phyloP scores from a whole-genome alignment of 495 filamentous ascomycete genomes.

The Lasiosphaeriaceae sp. region DNA sequence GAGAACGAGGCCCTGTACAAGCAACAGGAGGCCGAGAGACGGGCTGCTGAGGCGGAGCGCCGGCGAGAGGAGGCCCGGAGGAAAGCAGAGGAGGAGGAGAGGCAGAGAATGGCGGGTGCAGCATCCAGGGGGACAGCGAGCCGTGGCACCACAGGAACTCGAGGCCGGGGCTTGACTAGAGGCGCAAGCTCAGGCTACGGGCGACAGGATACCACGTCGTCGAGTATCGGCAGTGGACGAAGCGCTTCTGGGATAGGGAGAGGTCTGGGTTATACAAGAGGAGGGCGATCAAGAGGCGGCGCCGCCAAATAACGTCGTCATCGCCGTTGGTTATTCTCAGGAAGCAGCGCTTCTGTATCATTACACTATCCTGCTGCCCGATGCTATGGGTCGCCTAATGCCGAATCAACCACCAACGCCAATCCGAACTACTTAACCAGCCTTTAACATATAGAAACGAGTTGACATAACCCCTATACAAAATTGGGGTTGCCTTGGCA shows the following conservation, averaged over 20 bases:
- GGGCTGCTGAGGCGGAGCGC: constrained; percentile 68
- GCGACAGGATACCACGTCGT: constrained; percentile 24
- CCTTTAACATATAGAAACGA: too few relatives aligned
- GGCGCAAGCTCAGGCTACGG: constrained; percentile 25
- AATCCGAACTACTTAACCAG: too few relatives aligned
- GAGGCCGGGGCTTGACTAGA: constrained; percentile 12
- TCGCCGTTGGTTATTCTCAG: too few relatives aligned
- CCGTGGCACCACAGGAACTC: constrained; percentile 17
- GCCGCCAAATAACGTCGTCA: neutral
- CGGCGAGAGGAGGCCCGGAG: constrained; percentile 66
- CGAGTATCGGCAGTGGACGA: constrained; percentile 27
- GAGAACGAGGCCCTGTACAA: constrained; percentile 70
- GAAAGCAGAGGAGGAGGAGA: constrained; percentile 71
- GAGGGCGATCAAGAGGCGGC: constrained; percentile 1
- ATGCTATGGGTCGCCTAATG: too few relatives aligned
- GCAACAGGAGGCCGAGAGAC: constrained; percentile 70
- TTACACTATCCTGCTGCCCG: too few relatives aligned
- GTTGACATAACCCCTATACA: neutral
- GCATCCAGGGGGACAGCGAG: constrained; percentile 17
- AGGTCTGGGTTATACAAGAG: constrained; percentile 23
- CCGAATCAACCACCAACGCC: too few relatives aligned
- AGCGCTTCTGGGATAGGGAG: constrained; percentile 40
- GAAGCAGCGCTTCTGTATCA: too few relatives aligned
- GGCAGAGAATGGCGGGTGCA: constrained; percentile 43
- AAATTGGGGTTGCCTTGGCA: neutral